Conservation (phyloP, 108 stramenopile genomes). For the Tribonema minus region DNA sequence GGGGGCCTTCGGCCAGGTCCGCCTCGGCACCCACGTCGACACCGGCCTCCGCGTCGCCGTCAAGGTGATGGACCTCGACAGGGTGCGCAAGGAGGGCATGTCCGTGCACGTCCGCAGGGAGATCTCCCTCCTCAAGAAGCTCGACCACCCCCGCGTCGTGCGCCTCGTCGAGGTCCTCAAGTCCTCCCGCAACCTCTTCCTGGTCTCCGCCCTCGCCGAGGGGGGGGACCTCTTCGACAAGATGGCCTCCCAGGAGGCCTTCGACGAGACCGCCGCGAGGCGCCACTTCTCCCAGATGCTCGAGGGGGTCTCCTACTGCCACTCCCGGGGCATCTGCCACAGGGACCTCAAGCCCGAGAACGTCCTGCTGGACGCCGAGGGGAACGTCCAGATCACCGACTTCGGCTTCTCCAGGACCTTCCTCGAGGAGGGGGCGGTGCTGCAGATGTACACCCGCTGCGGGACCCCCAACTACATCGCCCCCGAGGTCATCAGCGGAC, state of each 20-base stretch:
- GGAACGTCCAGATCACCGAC: background rate
- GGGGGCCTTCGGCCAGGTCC: background rate
- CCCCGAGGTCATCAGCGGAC: constrained; percentile 94
- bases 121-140: background rate
- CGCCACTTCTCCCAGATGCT: background rate
- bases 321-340: background rate
- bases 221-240: background rate
- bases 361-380: background rate
- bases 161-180: background rate
- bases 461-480: constrained; percentile 91
- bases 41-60: background rate
- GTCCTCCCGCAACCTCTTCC: background rate
- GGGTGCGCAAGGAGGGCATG: background rate
- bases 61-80: background rate
- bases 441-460: too few relatives aligned
- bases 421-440: too few relatives aligned
- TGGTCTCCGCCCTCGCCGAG: background rate
- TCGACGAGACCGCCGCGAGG: background rate
- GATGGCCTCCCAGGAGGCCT: background rate
- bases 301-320: background rate
- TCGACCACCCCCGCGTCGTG: background rate
- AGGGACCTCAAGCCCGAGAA: background rate
- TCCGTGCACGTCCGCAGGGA: background rate
- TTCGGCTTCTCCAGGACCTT: too few relatives aligned
- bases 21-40: background rate